Conservation (phyloP, 108 stramenopile genomes). For the Aureococcus anophagefferens region DNA sequence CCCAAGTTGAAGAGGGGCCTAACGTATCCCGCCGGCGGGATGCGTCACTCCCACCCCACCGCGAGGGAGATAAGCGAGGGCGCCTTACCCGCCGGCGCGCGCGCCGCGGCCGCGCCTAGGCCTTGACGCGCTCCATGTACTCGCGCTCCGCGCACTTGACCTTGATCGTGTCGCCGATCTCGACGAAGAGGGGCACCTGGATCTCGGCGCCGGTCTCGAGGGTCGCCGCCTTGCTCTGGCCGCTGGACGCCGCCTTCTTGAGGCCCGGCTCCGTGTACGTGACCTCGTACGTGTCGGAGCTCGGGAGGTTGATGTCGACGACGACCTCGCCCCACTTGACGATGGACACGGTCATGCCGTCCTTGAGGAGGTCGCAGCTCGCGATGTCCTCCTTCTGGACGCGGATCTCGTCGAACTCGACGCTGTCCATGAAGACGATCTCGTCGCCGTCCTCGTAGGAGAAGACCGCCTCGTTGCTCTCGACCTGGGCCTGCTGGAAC, state of each 20-base stretch:
- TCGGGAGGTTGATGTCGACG: conserved; percentile 30
- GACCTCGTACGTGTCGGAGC: conserved; percentile 21
- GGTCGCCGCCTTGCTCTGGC: not conserved
- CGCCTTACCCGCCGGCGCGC: no score
- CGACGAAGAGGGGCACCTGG: not conserved
- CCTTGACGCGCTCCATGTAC: not conserved
- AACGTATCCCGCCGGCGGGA: no score
- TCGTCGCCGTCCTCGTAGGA: conserved; percentile 29
- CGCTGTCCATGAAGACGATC: conserved; percentile 14
- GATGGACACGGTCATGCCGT: conserved; percentile 17
- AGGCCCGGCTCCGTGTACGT: conserved; percentile 30
- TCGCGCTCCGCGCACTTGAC: not conserved
- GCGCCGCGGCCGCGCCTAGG: no score
- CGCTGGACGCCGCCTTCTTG: conserved; percentile 35
- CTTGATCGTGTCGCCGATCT: not conserved
- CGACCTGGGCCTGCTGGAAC: conserved; percentile 20
- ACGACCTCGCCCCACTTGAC: conserved; percentile 19
- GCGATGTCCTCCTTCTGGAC: conserved; percentile 10
- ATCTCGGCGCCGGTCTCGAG: not conserved
- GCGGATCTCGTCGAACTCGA: conserved; percentile 27
- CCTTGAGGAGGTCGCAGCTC: conserved; percentile 23
- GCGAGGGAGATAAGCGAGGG: no score
- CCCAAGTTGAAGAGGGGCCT: no score
- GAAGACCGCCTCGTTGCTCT: conserved; percentile 26
- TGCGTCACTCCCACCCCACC: no score